Evolutionary conservation across 352 stramenopile genomes (phyloP), one percentile per base, ranked within the genome.

Genomic region (Elongisporangium undulatum): DNA sequence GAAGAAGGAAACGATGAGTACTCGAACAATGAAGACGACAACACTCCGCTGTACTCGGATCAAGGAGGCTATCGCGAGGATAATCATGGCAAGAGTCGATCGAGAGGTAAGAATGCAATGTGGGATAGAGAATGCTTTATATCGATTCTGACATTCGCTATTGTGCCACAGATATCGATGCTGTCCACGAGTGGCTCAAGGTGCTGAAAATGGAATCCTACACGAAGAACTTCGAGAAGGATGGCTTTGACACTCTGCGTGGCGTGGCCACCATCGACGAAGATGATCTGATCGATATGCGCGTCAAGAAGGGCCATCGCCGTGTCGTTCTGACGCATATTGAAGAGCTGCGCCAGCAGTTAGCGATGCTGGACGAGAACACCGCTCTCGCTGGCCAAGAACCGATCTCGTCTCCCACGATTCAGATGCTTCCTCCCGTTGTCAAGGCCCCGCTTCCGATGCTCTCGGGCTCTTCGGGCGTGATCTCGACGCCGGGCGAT

Each of bases 1-100:
- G 85, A 95, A 69, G 83, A 93, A 76, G 85, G 82, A 23, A 93
- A 93, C n/a, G 80, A 90, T n/a, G 85, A 95, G 58, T 95, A 92
- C 57, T 86, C 82, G 1, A 88, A 76, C 48, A 76, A 85, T 51
- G 85, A 92, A 19, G 79, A 91, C 38, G 67, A 68, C 9, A 74
- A 38, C 50, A 51, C 59, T 15, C 49, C 51, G 16, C 57, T 53
- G 13, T 68, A 53, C 2, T 20, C 61, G 4, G 56, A 69, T 10
- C 49, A 63, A 12, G 51, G 48, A 52, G 21, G 56, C 21, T 66
- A 63, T 22, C 53, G 69, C 13, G 34, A 45, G 17, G 23, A 62
- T 62, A 26, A 65, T 48, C 8, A 59, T 41, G 19, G 77, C 82
- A 23, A 80, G 87, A 56, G 79, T 85, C 8, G 81, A 87, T 7